These are phyloP conservation scores for Teunomyces kruisii DNA, from an alignment of 805 yeast species.

Conservation along the genomic window DNA sequence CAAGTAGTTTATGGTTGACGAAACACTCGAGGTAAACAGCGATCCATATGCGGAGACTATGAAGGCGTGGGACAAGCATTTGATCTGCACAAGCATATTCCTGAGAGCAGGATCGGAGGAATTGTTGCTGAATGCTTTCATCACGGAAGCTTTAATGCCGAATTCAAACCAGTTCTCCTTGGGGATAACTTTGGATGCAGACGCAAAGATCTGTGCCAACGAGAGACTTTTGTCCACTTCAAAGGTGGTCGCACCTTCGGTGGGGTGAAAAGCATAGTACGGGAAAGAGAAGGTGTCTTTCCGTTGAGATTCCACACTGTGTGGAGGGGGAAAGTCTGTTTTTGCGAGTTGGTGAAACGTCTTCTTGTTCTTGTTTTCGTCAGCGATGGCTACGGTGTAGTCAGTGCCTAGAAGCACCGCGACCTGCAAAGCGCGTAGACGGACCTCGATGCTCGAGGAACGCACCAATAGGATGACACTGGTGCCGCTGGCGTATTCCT, in stretches of 20 bases:
- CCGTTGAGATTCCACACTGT: constrained; percentile 43
- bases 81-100: constrained; percentile 55
- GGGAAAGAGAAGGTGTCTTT: not conserved
- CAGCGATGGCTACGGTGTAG: constrained; percentile 44
- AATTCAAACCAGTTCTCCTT: constrained; percentile 61
- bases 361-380: constrained; percentile 42
- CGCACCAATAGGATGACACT: constrained; percentile 57
- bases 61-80: constrained; percentile 66
- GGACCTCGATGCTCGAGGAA: constrained; percentile 58
- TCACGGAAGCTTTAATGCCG: constrained; percentile 57
- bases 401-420: constrained; percentile 61
- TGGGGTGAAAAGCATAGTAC: constrained; percentile 4
- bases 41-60: constrained; percentile 57
- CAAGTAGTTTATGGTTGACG: constrained; percentile 63
- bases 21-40: constrained; percentile 67
- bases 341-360: constrained; percentile 53
- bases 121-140: constrained; percentile 48
- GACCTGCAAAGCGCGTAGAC: constrained; percentile 60
- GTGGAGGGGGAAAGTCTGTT: constrained; percentile 33
- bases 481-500: constrained; percentile 63
- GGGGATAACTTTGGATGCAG: constrained; percentile 58
- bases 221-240: constrained; percentile 50
- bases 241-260: constrained; percentile 53
- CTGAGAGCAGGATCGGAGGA: constrained; percentile 43
- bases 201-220: constrained; percentile 62